These are phyloP conservation scores for Globisporangium recalcitrans DNA, from an alignment of 352 stramenopile genomes.

Conservation along the genomic window DNA sequence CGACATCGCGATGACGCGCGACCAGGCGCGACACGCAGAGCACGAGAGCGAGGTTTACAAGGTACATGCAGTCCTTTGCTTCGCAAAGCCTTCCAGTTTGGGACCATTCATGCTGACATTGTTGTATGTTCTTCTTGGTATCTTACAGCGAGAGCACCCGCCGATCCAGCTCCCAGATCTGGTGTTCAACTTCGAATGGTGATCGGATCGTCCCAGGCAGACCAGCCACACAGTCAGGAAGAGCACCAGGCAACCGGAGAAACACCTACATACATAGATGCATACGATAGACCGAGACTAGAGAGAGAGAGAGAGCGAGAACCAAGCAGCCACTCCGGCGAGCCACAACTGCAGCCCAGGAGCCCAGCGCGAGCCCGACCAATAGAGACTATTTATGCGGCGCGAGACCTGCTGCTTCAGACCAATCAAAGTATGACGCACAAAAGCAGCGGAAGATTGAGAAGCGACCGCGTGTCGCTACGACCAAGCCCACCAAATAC, in stretches of 20 bases:
- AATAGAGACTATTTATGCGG: constrained; percentile 10
- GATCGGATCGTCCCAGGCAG: not conserved
- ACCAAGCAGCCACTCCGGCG: not conserved
- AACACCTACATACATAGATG: not conserved
- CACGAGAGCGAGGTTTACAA: not conserved
- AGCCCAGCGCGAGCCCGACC: not conserved
- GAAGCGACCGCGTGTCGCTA: not conserved
- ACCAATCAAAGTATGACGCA: not conserved
- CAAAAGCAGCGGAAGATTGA: not conserved
- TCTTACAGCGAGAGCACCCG: constrained; percentile 1
- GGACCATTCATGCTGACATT: no score
- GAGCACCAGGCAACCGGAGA: not conserved
- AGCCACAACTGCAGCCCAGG: not conserved
- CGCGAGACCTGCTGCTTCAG: not conserved
- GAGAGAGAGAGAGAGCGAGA: constrained; percentile 1
- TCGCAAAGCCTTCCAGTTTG: not conserved
- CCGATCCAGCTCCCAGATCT: constrained; percentile 11
- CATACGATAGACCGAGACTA: not conserved
- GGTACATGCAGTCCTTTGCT: not conserved
- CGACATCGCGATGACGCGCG: constrained; percentile 8
- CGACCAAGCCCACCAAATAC: not conserved
- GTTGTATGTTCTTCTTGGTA: not conserved
- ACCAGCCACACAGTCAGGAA: not conserved
- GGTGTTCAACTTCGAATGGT: constrained; percentile 15
- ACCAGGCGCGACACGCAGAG: constrained; percentile 2